phyloP scores from a whole-genome alignment of 2,329 filamentous ascomycete genomes.

The Gaeumannomyces tritici region DNA sequence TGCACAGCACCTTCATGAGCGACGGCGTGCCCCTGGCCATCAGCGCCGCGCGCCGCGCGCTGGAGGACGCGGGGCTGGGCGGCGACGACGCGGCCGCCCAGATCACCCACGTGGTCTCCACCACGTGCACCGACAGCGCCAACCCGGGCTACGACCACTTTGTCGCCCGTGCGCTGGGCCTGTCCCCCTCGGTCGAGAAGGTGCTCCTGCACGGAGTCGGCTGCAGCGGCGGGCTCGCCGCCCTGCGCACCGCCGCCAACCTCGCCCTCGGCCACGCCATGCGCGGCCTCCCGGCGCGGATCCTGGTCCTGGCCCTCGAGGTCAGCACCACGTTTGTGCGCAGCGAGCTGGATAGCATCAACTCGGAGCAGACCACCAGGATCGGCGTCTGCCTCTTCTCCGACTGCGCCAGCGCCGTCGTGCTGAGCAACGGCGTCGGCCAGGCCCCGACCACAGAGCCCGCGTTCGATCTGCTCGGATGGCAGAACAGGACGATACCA shows the following conservation, averaged over 20 bases:
- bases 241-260: conserved; percentile 54
- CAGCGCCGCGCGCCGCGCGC: conserved; percentile 42
- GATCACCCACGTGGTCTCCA: conserved; percentile 59
- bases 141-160: conserved; percentile 62
- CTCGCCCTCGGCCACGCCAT: conserved; percentile 54
- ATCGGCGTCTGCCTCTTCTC: conserved; percentile 61
- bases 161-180: conserved; percentile 47
- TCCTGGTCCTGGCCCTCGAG: conserved; percentile 57
- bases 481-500: conserved; percentile 54
- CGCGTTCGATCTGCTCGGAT: conserved; percentile 53
- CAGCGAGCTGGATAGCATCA: conserved; percentile 55
- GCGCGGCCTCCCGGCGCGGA: conserved; percentile 47
- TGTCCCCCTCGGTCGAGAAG: conserved; percentile 51
- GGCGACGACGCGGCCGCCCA: conserved; percentile 21
- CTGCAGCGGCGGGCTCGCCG: conserved; percentile 54
- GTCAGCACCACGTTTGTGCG: conserved; percentile 51
- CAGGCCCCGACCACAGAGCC: conserved; percentile 21
- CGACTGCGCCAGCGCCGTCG: conserved; percentile 57
- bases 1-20: conserved; percentile 44
- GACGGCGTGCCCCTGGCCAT: conserved; percentile 50
- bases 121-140: conserved; percentile 60
- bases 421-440: conserved; percentile 56
- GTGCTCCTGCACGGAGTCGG: conserved; percentile 57
- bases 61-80: conserved; percentile 43
- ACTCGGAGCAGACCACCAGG: conserved; percentile 47